These are phyloP conservation scores for Hypoxylon subgilvum DNA, from an alignment of 495 filamentous ascomycete genomes.

Conservation along the genomic window DNA sequence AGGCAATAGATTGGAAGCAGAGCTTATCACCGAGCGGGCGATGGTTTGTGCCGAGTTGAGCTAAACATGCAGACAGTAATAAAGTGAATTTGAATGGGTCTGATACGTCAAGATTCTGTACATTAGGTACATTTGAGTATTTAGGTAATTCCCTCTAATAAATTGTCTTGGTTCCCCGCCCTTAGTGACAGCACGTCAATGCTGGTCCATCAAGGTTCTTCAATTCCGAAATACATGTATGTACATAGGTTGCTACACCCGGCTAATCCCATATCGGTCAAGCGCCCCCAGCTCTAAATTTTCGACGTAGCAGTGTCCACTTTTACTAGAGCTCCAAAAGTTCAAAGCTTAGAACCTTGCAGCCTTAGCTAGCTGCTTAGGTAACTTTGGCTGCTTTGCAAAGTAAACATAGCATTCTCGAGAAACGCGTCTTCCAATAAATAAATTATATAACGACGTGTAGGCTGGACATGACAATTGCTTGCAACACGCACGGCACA, in stretches of 20 bases:
- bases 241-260: not conserved
- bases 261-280: not conserved
- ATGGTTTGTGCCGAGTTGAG: constrained; percentile 22
- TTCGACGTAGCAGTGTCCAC: no score
- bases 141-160: no score
- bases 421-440: constrained; percentile 19
- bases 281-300: no score
- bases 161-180: constrained; percentile 5
- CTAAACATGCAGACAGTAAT: constrained; percentile 1
- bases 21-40: constrained; percentile 19
- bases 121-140: no score
- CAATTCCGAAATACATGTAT: no score
- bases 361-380: no score
- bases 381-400: no score
- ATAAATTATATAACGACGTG: not conserved
- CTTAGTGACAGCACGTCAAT: not conserved
- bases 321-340: not conserved
- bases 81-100: constrained; percentile 37
- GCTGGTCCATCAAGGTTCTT: constrained; percentile 25
- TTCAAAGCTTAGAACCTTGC: no score
- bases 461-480: not conserved
- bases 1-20: not conserved
- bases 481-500: not conserved
- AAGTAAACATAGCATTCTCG: constrained; percentile 30
- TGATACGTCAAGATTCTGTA: constrained; percentile 43